phyloP scores from a whole-genome alignment of 495 filamentous ascomycete genomes.

The Penicillium cinerascens region DNA sequence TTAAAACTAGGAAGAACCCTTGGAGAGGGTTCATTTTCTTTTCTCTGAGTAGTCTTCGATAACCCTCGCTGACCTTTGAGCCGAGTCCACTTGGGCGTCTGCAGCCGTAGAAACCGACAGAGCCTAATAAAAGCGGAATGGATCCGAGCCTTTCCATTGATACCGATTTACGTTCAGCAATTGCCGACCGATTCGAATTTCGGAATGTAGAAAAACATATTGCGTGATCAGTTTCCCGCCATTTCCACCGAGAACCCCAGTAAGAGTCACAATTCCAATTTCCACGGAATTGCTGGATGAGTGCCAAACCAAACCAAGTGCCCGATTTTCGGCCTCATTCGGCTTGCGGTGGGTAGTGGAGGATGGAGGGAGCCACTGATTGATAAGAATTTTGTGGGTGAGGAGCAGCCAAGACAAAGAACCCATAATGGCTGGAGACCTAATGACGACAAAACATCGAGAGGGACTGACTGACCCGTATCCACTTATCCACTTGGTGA shows the following conservation, averaged over 20 bases:
- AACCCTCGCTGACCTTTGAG: background rate
- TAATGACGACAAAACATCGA: conserved; percentile 1
- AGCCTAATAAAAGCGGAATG: background rate
- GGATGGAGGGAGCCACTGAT: conserved; percentile 21
- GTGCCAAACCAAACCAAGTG: background rate
- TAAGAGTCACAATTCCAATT: background rate
- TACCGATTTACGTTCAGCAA: background rate
- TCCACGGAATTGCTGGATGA: background rate
- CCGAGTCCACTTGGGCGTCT: background rate
- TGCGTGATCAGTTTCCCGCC: background rate
- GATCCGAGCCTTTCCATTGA: background rate
- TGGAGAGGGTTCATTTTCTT: background rate
- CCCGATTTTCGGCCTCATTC: conserved; percentile 23
- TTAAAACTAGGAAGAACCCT: background rate
- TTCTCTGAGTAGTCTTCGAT: background rate
- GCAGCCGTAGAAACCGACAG: background rate
- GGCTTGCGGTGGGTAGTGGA: conserved; percentile 3
- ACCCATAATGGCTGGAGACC: background rate
- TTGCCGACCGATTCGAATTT: background rate
- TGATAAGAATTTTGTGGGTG: conserved; percentile 24
- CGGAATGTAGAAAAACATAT: background rate
- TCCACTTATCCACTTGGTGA: background rate
- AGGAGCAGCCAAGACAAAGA: conserved; percentile 7
- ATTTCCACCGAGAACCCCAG: background rate
- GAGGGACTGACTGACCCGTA: conserved; percentile 4